These are phyloP conservation scores for Diatrype stigma DNA, from an alignment of 2,329 filamentous ascomycete species.

Conservation along the genomic window DNA sequence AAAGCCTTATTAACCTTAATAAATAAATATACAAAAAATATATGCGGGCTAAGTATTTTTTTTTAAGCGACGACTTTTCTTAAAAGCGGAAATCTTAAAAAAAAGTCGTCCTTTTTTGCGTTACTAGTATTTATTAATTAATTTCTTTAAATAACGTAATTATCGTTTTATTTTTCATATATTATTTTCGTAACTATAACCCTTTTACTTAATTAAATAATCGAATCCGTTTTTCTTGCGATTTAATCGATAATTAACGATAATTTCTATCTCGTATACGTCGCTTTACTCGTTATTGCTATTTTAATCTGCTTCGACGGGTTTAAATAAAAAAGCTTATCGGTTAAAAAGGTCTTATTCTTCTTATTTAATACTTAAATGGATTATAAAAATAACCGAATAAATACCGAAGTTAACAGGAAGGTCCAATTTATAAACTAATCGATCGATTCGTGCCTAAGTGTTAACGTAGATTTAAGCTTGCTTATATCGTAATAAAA, in stretches of 20 bases:
- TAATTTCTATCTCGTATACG: neutral
- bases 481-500: too few species aligned
- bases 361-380: neutral
- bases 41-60: neutral
- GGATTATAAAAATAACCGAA: neutral
- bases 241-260: neutral
- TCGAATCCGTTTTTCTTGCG: neutral
- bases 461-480: too few species aligned
- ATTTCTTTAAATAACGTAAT: neutral
- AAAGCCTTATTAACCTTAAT: neutral
- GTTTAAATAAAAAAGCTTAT: neutral
- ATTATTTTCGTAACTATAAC: neutral
- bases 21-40: neutral
- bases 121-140: neutral
- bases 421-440: too few species aligned
- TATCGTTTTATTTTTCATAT: neutral
- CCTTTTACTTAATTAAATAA: neutral
- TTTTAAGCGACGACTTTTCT: neutral
- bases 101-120: neutral
- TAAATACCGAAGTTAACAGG: too few species aligned
- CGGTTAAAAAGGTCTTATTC: neutral
- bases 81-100: neutral
- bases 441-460: too few species aligned
- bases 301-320: neutral
- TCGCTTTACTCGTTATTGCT: neutral